Evolutionary conservation across 306 rosid species (phyloP).

Genomic region (Quercus variabilis): DNA sequence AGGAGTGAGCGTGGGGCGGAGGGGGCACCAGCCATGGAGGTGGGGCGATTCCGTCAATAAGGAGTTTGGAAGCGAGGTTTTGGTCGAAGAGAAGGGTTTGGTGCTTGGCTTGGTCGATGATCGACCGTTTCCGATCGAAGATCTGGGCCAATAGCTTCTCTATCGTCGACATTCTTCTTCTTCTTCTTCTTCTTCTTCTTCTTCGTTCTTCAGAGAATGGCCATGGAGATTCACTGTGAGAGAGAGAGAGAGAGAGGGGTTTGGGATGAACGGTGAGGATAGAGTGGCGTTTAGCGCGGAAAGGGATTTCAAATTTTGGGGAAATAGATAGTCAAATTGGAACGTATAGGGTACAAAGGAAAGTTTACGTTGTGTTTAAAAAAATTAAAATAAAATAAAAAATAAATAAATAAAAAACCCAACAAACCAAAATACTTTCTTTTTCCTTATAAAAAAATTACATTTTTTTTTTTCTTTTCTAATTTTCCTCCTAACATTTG

Average conservation of each 20-base stretch:
- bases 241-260: neutral
- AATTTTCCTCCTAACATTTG: no score
- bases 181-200: conserved; percentile 9
- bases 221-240: neutral
- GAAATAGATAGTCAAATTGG: neutral
- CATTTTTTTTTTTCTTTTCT: no score
- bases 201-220: conserved; percentile 4
- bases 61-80: conserved; percentile 68
- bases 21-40: conserved; percentile 67
- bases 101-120: conserved; percentile 67
- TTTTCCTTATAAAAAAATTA: no score
- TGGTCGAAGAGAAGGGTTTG: conserved; percentile 68
- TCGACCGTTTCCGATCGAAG: conserved; percentile 64
- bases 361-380: neutral
- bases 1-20: conserved; percentile 29
- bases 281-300: conserved; percentile 33
- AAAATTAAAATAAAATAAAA: no score
- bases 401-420: no score
- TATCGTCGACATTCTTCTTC: conserved; percentile 42
- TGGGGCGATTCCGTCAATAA: conserved; percentile 72
- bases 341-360: neutral
- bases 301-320: conserved; percentile 30
- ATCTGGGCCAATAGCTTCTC: conserved; percentile 76
- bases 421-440: no score
- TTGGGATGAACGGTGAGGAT: conserved; percentile 10